These are phyloP conservation scores for Picea abies DNA, from an alignment of 83 land plant genomes.

Conservation along the genomic window DNA sequence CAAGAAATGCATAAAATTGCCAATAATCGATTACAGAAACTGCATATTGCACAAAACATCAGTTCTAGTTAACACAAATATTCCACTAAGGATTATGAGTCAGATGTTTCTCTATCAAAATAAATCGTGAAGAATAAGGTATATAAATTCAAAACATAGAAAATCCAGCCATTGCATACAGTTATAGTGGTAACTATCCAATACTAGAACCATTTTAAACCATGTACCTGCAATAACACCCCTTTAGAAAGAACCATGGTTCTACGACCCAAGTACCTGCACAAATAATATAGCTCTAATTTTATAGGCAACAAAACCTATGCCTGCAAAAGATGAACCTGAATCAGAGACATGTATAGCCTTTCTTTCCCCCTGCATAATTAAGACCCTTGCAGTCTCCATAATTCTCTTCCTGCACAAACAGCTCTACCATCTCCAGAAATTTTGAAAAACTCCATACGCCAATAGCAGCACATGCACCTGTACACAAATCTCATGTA, in stretches of 20 bases:
- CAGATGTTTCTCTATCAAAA: too few relatives aligned
- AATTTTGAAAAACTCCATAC: neutral
- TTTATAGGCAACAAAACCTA: neutral
- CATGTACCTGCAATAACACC: constrained; percentile 7
- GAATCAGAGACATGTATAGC: neutral
- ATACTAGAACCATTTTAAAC: neutral
- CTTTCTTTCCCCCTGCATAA: neutral
- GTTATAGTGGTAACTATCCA: too few relatives aligned
- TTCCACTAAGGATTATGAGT: too few relatives aligned
- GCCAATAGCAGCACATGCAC: constrained; percentile 17
- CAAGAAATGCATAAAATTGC: too few relatives aligned
- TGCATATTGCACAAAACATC: too few relatives aligned
- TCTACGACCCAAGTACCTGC: neutral
- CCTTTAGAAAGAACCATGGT: neutral
- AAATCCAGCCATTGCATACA: too few relatives aligned
- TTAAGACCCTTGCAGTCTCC: neutral
- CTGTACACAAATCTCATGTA: constrained; percentile 46
- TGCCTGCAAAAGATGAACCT: constrained; percentile 7
- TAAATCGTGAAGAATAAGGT: too few relatives aligned
- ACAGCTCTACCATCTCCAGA: neutral
- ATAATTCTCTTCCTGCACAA: neutral
- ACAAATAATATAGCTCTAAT: neutral
- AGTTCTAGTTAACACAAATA: too few relatives aligned
- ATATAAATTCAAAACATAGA: too few relatives aligned
- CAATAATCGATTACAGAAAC: too few relatives aligned